Conservation (phyloP, 179 eudicot species). For the Sideroxylon spinosum region DNA sequence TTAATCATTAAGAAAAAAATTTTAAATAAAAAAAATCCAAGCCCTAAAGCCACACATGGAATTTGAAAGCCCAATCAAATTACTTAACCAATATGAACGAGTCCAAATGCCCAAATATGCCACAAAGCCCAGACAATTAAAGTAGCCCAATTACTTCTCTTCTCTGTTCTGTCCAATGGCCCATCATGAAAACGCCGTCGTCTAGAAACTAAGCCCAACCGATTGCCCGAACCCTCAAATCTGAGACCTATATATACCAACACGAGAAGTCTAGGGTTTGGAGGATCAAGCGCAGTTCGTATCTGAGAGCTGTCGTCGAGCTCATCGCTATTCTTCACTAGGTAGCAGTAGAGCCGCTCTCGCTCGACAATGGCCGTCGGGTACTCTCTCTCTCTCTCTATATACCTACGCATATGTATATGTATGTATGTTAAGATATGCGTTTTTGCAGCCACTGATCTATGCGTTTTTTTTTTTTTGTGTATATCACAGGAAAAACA, state of each 20-base stretch:
- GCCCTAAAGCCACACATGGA: no score
- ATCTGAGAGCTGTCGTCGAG: conserved; percentile 1
- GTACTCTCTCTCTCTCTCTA: conserved; percentile 12
- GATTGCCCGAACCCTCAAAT: background rate
- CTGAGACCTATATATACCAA: conserved; percentile 4
- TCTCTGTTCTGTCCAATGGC: no score
- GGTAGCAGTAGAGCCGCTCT: background rate
- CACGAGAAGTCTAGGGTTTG: conserved; percentile 3
- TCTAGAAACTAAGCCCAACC: background rate
- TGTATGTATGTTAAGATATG: background rate
- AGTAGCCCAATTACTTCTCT: no score
- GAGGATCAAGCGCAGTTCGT: background rate
- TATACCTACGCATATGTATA: background rate
- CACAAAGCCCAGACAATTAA: no score
- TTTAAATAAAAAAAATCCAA: no score
- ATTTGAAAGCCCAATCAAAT: no score
- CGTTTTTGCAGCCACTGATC: conserved; percentile 3
- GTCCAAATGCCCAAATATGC: no score
- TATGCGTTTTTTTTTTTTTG: background rate
- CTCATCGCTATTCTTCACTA: background rate
- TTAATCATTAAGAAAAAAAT: no score
- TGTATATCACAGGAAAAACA: conserved; percentile 22
- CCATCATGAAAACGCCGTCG: no score
- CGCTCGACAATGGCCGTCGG: conserved; percentile 19
- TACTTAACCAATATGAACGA: no score